Base-by-base conservation (phyloP, 1,139 yeast genomes). In the Sugiyamaella japonica region DNA sequence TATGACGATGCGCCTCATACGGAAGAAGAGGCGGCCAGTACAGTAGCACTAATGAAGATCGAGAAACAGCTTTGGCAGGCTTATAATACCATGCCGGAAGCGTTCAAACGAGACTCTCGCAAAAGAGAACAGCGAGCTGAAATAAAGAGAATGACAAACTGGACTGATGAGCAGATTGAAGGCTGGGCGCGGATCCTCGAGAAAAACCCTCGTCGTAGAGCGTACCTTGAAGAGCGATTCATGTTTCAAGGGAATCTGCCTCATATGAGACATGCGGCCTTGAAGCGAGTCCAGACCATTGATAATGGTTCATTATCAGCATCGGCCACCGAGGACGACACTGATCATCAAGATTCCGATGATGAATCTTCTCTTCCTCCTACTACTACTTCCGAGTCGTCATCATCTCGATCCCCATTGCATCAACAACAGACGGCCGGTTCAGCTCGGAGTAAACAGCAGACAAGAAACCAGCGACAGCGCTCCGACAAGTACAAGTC, bases 101-200 rank as follows among this genome's bases (percentile, higher is more conserved):
- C 74, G 9, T 85, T 91, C 60, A 77, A 72, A 7, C 76, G 80
- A 57, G 60, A 72, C 0, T 69, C 75, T 5, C 75, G 97, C 56
- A 82, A 83, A 50, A 65, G 84, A 0, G 70, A 75, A 39, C 69
- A 65, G 8, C 76, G 97, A 55, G 72, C 73, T 29, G 79, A 77
- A 20, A 71, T 89, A 64, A 81, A 78, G 61, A 66, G 69, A 13
- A 72, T 73, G 38, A 80, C 85, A 0, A 75, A 75, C 1, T 88
- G 96, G 96, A 76, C 90, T 0, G 93, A 90, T 68, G 97, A 89
- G 66, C 96, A 89, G 68, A 81, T 91, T 46, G 97, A 91, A 73
- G 96, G 96, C 0, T 91, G 97, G 97, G 85, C 86, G 1, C 73
- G 86, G 57, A 86, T 87, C 85, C 69, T 90, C 34, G 77, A 80